A percentile compares a stretch with the other conserved stretches of the same genome.
Evolutionary conservation across 805 yeast genomes (phyloP).

Genomic region (Candida manassasensis): DNA sequence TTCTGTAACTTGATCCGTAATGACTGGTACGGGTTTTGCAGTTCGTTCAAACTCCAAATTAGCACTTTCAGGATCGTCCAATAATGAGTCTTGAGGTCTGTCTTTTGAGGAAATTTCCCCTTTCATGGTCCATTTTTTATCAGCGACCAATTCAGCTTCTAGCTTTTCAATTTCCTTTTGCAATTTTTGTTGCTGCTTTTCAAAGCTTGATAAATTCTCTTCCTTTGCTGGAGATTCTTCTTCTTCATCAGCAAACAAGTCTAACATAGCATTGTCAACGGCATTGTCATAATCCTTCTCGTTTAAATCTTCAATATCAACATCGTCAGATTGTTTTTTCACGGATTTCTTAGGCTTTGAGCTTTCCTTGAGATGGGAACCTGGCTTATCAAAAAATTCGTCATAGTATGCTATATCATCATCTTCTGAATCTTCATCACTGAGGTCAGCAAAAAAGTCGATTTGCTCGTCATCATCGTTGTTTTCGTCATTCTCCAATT

Average conservation of each 20-base stretch:
- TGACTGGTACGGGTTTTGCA: slow-evolving; percentile 93
- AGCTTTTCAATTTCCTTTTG: slow-evolving; percentile 72
- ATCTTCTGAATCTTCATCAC: slow-evolving; percentile 44
- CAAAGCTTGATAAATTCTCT: slow-evolving; percentile 63
- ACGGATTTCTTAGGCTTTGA: slow-evolving; percentile 10
- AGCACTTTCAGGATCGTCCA: slow-evolving; percentile 52
- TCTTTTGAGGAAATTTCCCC: slow-evolving; percentile 85
- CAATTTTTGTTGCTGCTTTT: slow-evolving; percentile 73
- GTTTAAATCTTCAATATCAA: slow-evolving; percentile 25
- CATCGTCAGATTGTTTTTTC: slow-evolving; percentile 28
- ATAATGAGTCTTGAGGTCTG: slow-evolving; percentile 78
- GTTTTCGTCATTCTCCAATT: slow-evolving; percentile 37
- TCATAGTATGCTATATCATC: slow-evolving; percentile 56
- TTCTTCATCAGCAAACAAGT: slow-evolving; percentile 48
- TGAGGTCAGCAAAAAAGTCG: slow-evolving; percentile 35
- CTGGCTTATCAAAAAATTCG: slow-evolving; percentile 59
- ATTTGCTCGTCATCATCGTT: slow-evolving; percentile 39
- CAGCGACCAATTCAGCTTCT: slow-evolving; percentile 85
- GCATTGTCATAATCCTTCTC: slow-evolving; percentile 63
- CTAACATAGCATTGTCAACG: slow-evolving; percentile 57
- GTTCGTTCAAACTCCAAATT: slow-evolving; percentile 87
- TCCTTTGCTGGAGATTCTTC: slow-evolving; percentile 21
- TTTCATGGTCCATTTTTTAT: slow-evolving; percentile 88
- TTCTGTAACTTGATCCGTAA: slow-evolving; percentile 84
- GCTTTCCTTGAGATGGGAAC: slow-evolving; percentile 14